Base-by-base conservation (phyloP, 441 rosid genomes). In the Metrosideros polymorpha region DNA sequence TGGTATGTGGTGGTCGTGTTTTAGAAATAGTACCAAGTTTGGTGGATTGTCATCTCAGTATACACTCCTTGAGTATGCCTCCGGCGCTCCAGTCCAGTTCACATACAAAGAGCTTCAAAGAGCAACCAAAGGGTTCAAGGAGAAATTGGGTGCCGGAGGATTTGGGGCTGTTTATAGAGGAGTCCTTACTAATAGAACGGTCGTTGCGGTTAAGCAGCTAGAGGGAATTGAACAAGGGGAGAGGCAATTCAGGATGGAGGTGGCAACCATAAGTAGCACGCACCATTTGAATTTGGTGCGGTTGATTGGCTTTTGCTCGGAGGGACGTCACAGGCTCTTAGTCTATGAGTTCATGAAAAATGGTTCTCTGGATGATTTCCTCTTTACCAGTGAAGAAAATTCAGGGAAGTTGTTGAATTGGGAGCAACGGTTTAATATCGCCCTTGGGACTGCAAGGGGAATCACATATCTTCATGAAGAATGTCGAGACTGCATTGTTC, bases 221-320 rank as follows among this genome's bases (percentile, higher is more conserved):
- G 96, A 95, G 85, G 96, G 98, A 49, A 93, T 94, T 45, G 96
- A 95, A 87, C 98, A 94, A 86, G 98, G 96, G 25, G 96, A 95
- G 89, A 95, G 87, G 84, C 96, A 95, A 89, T 95, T 95, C 88
- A 86, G 96, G 82, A 93, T 94, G 93, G 96, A 95, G 89, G 95
- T 95, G 75, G 98, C 98, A 18, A 93, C 94, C 35, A 95, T 95
- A 66, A 92, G 96, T 63, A 95, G 96, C 92, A 95, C 95, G 84
- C 98, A 95, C 90, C 98, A 95, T 88, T 87, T 95, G 92, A 95
- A 95, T 88, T 89, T 95, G 76, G 98, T 94, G 55, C 90, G 98
- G 56, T 85, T 95, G 88, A 90, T 93, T 25, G 98, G 98, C 22
- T 95, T 93, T 88, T 95, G 96, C 90, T 93, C 96, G 0, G 94